phyloP scores from a whole-genome alignment of 2,329 filamentous ascomycete species.

The Cercospora canescens region DNA sequence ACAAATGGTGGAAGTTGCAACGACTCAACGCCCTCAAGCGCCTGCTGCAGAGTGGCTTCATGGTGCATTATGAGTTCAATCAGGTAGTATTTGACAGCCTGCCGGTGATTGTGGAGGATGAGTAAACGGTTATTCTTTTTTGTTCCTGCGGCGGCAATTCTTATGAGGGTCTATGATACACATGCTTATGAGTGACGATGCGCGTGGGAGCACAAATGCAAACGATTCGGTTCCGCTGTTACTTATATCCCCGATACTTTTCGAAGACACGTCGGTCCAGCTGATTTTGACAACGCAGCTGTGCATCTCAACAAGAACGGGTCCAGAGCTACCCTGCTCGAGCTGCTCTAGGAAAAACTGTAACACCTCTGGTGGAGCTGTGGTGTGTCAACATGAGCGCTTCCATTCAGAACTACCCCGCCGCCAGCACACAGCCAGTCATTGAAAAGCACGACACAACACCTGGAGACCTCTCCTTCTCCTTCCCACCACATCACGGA shows the following conservation, averaged over 20 bases:
- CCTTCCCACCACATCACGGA: background rate
- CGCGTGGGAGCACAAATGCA: background rate
- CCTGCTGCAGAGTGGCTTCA: constrained; percentile 62
- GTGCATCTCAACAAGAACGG: background rate
- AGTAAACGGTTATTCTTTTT: background rate
- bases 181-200: background rate
- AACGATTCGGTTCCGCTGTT: background rate
- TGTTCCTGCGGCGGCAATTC: background rate
- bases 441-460: background rate
- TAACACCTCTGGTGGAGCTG: constrained; percentile 10
- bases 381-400: background rate
- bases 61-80: constrained; percentile 64
- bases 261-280: background rate
- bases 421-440: background rate
- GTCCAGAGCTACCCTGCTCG: background rate
- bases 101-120: constrained; percentile 43
- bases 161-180: background rate
- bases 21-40: constrained; percentile 62
- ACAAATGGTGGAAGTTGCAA: constrained; percentile 73
- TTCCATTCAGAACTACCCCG: background rate
- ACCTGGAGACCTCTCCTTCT: background rate
- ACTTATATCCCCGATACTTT: background rate
- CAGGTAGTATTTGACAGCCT: constrained; percentile 61
- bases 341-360: background rate
- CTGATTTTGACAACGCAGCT: no score